phyloP scores from a whole-genome alignment of 139 green algal genomes.

The Marvania coccoides region DNA sequence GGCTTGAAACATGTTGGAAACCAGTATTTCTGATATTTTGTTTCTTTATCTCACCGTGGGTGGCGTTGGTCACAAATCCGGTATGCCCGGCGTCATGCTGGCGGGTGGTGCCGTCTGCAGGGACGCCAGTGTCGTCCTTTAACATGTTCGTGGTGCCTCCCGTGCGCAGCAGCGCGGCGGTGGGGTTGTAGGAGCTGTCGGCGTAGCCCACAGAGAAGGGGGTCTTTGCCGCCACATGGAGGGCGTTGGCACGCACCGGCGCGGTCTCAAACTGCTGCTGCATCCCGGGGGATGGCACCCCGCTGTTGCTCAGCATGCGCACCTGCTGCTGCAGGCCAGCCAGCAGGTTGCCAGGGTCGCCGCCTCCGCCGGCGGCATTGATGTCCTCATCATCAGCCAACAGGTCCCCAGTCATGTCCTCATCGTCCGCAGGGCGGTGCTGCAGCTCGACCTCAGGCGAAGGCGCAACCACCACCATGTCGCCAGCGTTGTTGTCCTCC shows the following conservation, averaged over 20 bases:
- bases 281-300: background rate
- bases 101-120: background rate
- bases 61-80: too few species aligned
- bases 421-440: background rate
- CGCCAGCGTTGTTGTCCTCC: conserved; percentile 1
- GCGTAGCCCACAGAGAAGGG: conserved; percentile 3
- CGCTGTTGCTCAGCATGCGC: conserved; percentile 20
- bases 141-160: conserved; percentile 33
- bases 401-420: conserved; percentile 7
- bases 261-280: background rate
- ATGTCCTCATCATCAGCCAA: conserved; percentile 19
- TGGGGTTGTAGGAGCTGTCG: conserved; percentile 33
- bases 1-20: too few species aligned
- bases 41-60: too few species aligned
- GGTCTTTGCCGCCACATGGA: background rate
- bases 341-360: background rate
- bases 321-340: conserved; percentile 18
- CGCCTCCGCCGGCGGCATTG: background rate
- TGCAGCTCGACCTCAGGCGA: too few species aligned
- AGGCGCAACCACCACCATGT: background rate
- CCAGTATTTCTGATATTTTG: too few species aligned
- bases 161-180: conserved; percentile 14
- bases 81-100: too few species aligned
- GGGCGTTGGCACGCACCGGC: background rate
- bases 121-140: conserved; percentile 9